phyloP scores from a whole-genome alignment of 768 basidiomycete genomes.

The Pleurotus tuoliensis region DNA sequence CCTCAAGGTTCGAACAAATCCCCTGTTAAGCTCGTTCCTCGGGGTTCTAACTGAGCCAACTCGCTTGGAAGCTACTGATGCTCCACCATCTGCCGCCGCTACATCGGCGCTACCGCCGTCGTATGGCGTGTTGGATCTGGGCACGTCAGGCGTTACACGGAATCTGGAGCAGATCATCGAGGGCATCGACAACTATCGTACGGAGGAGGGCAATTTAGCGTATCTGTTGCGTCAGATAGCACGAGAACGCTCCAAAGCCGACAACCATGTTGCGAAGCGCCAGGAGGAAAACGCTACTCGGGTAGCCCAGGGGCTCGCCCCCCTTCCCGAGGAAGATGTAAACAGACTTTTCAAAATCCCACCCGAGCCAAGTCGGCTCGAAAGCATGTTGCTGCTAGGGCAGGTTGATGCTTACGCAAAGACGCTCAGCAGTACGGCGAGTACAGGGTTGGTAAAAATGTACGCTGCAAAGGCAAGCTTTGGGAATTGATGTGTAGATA shows the following conservation, averaged over 20 bases:
- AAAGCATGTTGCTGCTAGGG: slow-evolving; percentile 81
- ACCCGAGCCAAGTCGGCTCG: slow-evolving; percentile 82
- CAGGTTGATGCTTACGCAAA: slow-evolving; percentile 85
- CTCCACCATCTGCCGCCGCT: slow-evolving; percentile 33
- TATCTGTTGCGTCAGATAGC: slow-evolving; percentile 86
- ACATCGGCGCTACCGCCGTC: slow-evolving; percentile 50
- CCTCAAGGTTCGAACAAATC: slow-evolving; percentile 77
- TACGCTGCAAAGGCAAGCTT: slow-evolving; percentile 54
- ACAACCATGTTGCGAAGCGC: slow-evolving; percentile 75
- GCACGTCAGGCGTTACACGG: slow-evolving; percentile 62
- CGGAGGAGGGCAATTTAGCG: slow-evolving; percentile 89
- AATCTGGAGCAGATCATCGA: slow-evolving; percentile 86
- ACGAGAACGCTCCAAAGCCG: slow-evolving; percentile 77
- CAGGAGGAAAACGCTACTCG: slow-evolving; percentile 84
- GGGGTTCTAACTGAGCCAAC: slow-evolving; percentile 51
- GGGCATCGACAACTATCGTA: slow-evolving; percentile 79
- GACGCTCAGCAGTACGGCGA: slow-evolving; percentile 62
- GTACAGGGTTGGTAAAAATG: slow-evolving; percentile 79
- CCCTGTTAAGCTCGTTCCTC: slow-evolving; percentile 77
- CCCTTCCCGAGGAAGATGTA: slow-evolving; percentile 86
- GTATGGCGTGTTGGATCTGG: slow-evolving; percentile 68
- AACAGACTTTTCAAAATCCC: slow-evolving; percentile 85
- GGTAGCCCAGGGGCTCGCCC: slow-evolving; percentile 76
- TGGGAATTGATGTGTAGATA: slow-evolving; percentile 9
- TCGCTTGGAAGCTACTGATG: slow-evolving; percentile 32